Conservation (phyloP, 2,329 filamentous ascomycete species). For the Rugonectria rugulosa region DNA sequence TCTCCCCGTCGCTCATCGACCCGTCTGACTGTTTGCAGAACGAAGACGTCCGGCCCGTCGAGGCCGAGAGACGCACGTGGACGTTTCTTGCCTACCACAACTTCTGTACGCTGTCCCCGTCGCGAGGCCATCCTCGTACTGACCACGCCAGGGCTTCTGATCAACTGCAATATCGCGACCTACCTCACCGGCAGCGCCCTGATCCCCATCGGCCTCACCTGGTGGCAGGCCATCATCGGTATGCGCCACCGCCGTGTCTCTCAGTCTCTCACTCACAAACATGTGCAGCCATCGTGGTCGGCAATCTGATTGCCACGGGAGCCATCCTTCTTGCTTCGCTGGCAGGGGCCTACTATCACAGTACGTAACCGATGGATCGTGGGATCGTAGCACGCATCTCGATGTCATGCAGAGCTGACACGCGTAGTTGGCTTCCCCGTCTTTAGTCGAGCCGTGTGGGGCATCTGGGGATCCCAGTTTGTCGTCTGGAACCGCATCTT, state of each 20-base stretch:
- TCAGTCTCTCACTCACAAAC: not conserved
- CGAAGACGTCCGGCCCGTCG: slow-evolving; percentile 59
- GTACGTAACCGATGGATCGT: slow-evolving; percentile 39
- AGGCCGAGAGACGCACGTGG: slow-evolving; percentile 52
- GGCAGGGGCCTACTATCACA: slow-evolving; percentile 51
- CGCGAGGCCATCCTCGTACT: not conserved
- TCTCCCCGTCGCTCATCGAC: not conserved
- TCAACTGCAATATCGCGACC: slow-evolving; percentile 54
- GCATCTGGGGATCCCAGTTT: slow-evolving; percentile 53
- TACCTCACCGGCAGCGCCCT: slow-evolving; percentile 52
- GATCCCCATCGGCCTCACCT: slow-evolving; percentile 50
- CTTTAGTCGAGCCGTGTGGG: slow-evolving; percentile 48
- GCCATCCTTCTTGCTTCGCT: slow-evolving; percentile 53
- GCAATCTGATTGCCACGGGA: slow-evolving; percentile 48
- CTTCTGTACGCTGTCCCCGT: slow-evolving; percentile 44
- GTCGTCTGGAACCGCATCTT: slow-evolving; percentile 53
- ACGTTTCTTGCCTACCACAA: slow-evolving; percentile 52
- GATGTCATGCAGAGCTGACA: not conserved
- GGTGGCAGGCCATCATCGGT: slow-evolving; percentile 54
- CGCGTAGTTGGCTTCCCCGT: slow-evolving; percentile 48
- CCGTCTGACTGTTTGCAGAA: slow-evolving; percentile 44
- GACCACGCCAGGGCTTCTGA: slow-evolving; percentile 51
- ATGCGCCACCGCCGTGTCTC: slow-evolving; percentile 1
- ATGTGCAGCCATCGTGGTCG: slow-evolving; percentile 44
- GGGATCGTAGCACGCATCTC: not conserved